Base-by-base conservation (phyloP, 768 basidiomycete genomes). In the Russula abietina region DNA sequence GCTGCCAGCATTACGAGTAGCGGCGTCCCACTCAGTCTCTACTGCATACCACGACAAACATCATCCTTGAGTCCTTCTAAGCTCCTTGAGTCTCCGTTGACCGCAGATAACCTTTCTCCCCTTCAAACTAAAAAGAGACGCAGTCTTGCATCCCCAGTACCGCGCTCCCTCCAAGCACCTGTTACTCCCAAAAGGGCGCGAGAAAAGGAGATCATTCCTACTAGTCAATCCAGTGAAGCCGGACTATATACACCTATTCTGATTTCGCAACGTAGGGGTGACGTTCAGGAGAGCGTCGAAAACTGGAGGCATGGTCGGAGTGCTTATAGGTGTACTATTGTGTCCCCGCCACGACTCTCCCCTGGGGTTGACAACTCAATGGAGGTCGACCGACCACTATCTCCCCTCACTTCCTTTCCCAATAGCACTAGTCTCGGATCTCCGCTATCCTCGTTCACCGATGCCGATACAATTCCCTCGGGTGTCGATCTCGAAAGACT, bases 1-100 rank as follows among this genome's bases (percentile, higher is more conserved):
- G 22, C 24, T 4, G 36, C 33, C 0, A 55, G 67, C 26, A 46
- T 55, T 43, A 65, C 62, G 7, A 60, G 58, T n/a, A 60, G 58
- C 24, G 56, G 26, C 16, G 43, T 62, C 57, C 17, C 51, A 41
- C 70, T 69, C 24, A 61, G 64, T 26, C 68, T 22, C 67, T 71
- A 17, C 7, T 66, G 43, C 52, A 41, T 17, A 17, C 58, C 57
- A 30, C 43, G 16, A 8, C 52, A 28, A 50, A 16, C 16, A 22
- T 64, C 58, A n/a, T 58, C 61, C 48, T 48, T 24, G 1, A 16
- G 30, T 28, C 16, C 22, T 59, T 48, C 57, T 16, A 60, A n/a
- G 19, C 19, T 36, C 4, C 39, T n/a, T 7, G 28, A 14, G 5
- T 26, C 30, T 24, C 24, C 14, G 7, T 19, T 50, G 19, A 14